These are phyloP conservation scores for Glomus cerebriforme DNA, from an alignment of 192 early-diverging fungal species.

Conservation along the genomic window DNA sequence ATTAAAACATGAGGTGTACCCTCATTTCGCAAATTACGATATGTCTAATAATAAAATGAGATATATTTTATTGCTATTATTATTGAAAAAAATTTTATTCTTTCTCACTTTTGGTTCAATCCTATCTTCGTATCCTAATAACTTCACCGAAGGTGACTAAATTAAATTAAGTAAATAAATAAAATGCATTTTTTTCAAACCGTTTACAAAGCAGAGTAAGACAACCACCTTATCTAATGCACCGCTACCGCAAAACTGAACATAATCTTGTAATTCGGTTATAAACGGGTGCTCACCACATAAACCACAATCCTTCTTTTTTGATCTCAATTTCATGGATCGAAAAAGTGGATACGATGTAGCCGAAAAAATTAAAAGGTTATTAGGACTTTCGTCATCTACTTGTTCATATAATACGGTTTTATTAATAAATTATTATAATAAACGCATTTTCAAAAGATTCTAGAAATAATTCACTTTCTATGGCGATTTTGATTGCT, in stretches of 20 bases:
- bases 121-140: conserved; percentile 36
- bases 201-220: conserved; percentile 25
- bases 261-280: conserved; percentile 86
- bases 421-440: neutral
- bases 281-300: conserved; percentile 87
- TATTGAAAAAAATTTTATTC: conserved; percentile 37
- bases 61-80: conserved; percentile 43
- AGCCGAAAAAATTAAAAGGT: conserved; percentile 82
- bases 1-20: conserved; percentile 71
- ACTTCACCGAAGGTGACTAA: conserved; percentile 20
- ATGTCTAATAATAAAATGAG: conserved; percentile 45
- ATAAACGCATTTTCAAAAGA: conserved; percentile 29
- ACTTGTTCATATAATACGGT: neutral
- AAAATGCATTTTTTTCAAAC: neutral
- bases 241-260: conserved; percentile 83
- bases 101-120: neutral
- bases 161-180: neutral
- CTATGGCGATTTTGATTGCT: conserved; percentile 81
- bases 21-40: conserved; percentile 43
- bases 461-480: conserved; percentile 43
- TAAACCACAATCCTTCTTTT: conserved; percentile 73
- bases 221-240: conserved; percentile 70
- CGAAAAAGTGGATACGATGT: conserved; percentile 70
- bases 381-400: conserved; percentile 53
- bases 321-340: conserved; percentile 73